These are phyloP conservation scores for Murraya koenigii DNA, from an alignment of 345 rosid species.

Conservation along the genomic window DNA sequence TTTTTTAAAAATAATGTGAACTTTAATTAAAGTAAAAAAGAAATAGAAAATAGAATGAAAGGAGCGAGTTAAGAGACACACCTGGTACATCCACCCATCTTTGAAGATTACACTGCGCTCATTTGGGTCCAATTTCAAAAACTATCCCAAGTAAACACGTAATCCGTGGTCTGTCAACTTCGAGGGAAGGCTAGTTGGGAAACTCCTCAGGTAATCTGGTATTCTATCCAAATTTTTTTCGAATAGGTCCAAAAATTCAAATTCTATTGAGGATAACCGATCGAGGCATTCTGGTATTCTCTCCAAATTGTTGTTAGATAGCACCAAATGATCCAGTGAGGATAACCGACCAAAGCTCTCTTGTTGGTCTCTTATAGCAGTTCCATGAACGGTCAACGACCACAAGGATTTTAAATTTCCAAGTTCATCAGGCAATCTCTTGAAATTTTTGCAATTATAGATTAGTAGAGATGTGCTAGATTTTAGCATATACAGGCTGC, in stretches of 20 bases:
- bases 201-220: background rate
- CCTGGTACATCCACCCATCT: no score
- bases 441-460: background rate
- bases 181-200: background rate
- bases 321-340: background rate
- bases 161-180: background rate
- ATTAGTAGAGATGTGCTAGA: background rate
- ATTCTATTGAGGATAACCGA: no score
- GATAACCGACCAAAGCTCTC: background rate
- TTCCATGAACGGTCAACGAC: background rate
- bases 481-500: constrained; percentile 13
- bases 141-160: background rate
- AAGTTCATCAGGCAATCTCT: background rate
- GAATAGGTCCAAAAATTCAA: background rate
- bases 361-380: background rate
- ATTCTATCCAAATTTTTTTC: background rate
- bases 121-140: background rate
- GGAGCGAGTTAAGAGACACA: no score
- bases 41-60: no score
- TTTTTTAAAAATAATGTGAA: no score
- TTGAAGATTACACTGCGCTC: no score
- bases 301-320: no score
- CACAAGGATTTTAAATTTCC: background rate
- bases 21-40: no score
- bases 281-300: no score